Evolutionary conservation across 2,329 filamentous ascomycete genomes (phyloP).

Genomic region (Pseudocercospora fijiensis): DNA sequence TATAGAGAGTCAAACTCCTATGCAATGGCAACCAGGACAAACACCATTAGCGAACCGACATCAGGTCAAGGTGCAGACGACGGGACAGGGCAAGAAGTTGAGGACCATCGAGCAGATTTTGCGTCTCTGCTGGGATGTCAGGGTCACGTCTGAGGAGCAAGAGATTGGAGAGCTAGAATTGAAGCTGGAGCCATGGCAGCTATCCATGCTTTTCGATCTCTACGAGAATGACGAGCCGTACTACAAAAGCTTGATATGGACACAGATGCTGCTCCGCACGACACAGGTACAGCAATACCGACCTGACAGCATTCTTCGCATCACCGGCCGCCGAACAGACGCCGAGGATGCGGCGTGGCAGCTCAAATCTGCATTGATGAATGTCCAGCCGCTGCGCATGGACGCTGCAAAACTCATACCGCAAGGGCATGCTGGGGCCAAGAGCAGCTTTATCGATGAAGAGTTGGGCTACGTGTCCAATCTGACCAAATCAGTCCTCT

Average conservation of each 20-base stretch:
- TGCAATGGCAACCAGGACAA: conserved; percentile 29
- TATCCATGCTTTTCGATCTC: conserved; percentile 32
- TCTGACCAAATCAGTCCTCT: conserved; percentile 27
- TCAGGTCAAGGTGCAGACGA: conserved; percentile 11
- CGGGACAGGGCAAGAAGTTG: conserved; percentile 16
- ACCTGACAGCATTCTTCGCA: conserved; percentile 31
- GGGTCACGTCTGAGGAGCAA: conserved; percentile 28
- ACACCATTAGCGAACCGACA: conserved; percentile 30
- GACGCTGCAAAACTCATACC: conserved; percentile 20
- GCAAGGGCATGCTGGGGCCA: not conserved
- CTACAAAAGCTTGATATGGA: conserved; percentile 25
- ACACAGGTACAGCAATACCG: conserved; percentile 26
- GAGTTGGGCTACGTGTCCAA: conserved; percentile 24
- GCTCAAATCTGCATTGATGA: conserved; percentile 25
- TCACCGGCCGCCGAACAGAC: conserved; percentile 34
- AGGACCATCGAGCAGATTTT: conserved; percentile 30
- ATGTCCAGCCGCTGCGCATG: conserved; percentile 19
- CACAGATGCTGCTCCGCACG: conserved; percentile 25
- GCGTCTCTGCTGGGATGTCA: conserved; percentile 31
- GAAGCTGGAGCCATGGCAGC: conserved; percentile 31
- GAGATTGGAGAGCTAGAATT: conserved; percentile 33
- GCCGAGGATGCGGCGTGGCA: conserved; percentile 32
- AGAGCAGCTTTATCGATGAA: conserved; percentile 17
- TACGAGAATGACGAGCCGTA: conserved; percentile 13
- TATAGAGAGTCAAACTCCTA: conserved; percentile 1